Base-by-base conservation (phyloP, 495 filamentous ascomycete genomes). In the Xylaria palmicola region DNA sequence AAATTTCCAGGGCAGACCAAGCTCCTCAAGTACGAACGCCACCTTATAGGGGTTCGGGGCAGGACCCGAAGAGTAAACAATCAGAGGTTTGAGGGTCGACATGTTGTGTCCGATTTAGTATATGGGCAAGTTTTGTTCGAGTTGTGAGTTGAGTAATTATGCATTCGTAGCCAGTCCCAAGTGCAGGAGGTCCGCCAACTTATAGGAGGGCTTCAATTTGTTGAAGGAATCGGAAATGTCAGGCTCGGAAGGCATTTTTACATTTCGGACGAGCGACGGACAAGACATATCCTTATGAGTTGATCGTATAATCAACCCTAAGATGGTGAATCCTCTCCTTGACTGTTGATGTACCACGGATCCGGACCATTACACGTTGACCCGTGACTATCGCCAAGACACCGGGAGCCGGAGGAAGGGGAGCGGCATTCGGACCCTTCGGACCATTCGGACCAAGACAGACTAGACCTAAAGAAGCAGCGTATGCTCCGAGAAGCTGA, bases 11-110 rank as follows among this genome's bases (percentile, higher is more conserved):
- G 83, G 79, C 13, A 92, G 60, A 9, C 65, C 65, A 36, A 93
- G 85, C 63, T 89, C 87, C 36, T 85, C 71, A 36, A 90, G 76
- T 63, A 89, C 48, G 36, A 87, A 83, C 62, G 74, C 72, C n/a
- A 90, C 82, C 67, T 91, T 91, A 9, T 26, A 53, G 20, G 50
- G 50, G 19, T 37, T 53, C 12, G 50, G 50, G 10, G 51, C 51
- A 12, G 36, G 36, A 19, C 36, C 51, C 27, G 51, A 55, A 10
- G 36, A 55, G 36, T 55, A 55, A 19, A 55, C 36, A 17, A 29
- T 41, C 13, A 55, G 7, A 19, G 51, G 9, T 19, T 55, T 10
- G 17, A 55, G 22, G 6, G 24, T 41, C 10, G 36, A 55, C 51
- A 55, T 55, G 7, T 3, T 41, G 10, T 53, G n/a, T n/a, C n/a